A percentile compares a stretch with the other conserved stretches of the same genome.
Evolutionary conservation across 345 rosid species (phyloP).

Genomic region (Tarenaya hassleriana): DNA sequence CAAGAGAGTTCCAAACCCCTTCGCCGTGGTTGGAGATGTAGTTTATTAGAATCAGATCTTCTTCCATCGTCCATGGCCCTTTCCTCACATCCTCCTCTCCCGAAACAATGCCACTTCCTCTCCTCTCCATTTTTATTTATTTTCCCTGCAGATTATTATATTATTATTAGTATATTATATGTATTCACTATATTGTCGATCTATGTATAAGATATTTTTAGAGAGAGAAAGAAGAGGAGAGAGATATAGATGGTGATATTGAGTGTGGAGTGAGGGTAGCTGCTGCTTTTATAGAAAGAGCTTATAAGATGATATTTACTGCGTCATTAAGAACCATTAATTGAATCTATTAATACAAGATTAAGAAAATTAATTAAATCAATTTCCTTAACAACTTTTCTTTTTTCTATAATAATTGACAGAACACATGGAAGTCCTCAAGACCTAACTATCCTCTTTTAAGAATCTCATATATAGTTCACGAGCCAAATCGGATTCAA

Average conservation of each 20-base stretch:
- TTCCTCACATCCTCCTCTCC: conserved; percentile 84
- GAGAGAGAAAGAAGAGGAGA: conserved; percentile 14
- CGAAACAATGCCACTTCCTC: conserved; percentile 9
- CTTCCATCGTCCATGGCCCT: conserved; percentile 99
- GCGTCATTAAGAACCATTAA: conserved; percentile 23
- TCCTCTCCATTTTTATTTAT: conserved; percentile 24
- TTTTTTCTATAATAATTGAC: neutral
- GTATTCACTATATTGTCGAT: neutral
- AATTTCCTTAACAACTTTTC: neutral
- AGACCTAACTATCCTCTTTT: neutral
- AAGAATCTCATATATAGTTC: neutral
- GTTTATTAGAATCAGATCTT: conserved; percentile 83
- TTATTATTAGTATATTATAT: neutral
- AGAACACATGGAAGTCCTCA: conserved; percentile 14
- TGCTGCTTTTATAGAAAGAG: conserved; percentile 29
- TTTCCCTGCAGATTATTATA: neutral
- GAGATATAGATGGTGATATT: conserved; percentile 27
- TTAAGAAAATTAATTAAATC: neutral
- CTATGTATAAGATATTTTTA: neutral
- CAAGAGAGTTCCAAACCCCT: conserved; percentile 94
- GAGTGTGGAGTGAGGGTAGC: conserved; percentile 28
- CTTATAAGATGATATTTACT: conserved; percentile 15
- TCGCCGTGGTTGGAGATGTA: conserved; percentile 90
- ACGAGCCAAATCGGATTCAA: too few species aligned
- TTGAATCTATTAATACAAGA: conserved; percentile 13